Percentiles rank a stretch among this genome's conserved stretches.
These are phyloP conservation scores for Lasiosphaeria hispida DNA, from an alignment of 495 filamentous ascomycete species.

Conservation along the genomic window DNA sequence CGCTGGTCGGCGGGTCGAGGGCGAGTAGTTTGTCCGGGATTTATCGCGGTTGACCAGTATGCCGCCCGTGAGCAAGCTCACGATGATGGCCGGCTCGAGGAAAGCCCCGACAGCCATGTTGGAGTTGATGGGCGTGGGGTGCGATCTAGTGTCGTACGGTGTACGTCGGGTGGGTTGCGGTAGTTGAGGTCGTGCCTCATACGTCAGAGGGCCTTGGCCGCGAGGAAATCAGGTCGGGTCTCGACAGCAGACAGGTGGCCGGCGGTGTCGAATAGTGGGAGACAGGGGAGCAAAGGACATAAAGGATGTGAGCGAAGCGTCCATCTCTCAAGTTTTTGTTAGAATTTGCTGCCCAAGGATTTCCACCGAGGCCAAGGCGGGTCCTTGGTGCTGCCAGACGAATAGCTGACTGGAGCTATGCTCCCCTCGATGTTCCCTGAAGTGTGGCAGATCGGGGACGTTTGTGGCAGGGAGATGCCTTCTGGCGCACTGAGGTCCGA, in stretches of 20 bases:
- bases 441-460: background rate
- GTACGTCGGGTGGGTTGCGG: background rate
- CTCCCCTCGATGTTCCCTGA: background rate
- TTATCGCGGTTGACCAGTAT: slow-evolving; percentile 37
- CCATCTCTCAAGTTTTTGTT: background rate
- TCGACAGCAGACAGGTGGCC: background rate
- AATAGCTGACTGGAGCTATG: slow-evolving; percentile 1
- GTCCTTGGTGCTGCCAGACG: background rate
- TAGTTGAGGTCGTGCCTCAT: background rate
- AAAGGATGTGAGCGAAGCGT: background rate
- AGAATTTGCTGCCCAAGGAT: background rate
- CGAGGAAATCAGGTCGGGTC: background rate
- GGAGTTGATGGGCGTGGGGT: background rate
- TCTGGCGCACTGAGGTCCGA: background rate
- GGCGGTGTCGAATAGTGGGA: background rate
- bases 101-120: slow-evolving; percentile 36
- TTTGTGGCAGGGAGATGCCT: background rate
- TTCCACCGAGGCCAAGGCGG: slow-evolving; percentile 1
- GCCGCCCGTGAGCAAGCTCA: slow-evolving; percentile 31
- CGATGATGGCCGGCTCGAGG: slow-evolving; percentile 33
- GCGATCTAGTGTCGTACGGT: background rate
- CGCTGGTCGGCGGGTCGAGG: slow-evolving; percentile 14
- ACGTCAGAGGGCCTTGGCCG: background rate
- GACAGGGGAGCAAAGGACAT: background rate
- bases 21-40: background rate